A percentile compares a stretch with the other conserved stretches of the same genome.
phyloP scores from a whole-genome alignment of 2,329 filamentous ascomycete genomes.

The Aurifilum marmelostoma region DNA sequence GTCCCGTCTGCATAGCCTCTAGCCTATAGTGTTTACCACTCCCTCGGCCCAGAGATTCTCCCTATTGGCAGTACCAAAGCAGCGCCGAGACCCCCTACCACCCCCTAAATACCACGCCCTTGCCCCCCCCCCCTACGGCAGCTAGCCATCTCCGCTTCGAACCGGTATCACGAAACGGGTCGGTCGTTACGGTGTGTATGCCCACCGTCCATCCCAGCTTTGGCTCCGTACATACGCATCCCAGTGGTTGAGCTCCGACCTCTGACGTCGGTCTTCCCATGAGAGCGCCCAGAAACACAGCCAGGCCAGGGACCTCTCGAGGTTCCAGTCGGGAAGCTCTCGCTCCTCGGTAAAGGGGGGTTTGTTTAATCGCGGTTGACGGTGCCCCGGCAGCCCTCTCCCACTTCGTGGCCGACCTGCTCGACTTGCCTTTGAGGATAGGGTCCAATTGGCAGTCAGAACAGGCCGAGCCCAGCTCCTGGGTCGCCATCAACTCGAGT shows the following conservation, averaged over 20 bases:
- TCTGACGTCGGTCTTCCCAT: neutral
- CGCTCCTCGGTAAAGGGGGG: neutral
- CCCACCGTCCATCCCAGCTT: constrained; percentile 4
- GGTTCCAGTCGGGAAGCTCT: constrained; percentile 5
- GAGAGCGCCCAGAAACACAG: neutral
- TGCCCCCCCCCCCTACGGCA: neutral
- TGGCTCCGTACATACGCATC: neutral
- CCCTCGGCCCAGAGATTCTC: neutral
- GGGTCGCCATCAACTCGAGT: constrained; percentile 23
- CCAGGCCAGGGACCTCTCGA: neutral
- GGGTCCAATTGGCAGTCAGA: constrained; percentile 18
- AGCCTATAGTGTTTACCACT: neutral
- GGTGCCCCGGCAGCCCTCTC: constrained; percentile 4
- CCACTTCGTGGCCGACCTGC: constrained; percentile 9
- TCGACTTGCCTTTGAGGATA: constrained; percentile 21
- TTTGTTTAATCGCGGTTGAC: constrained; percentile 4
- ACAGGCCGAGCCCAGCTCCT: constrained; percentile 19
- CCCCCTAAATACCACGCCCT: neutral
- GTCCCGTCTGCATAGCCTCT: neutral
- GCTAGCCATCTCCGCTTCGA: constrained; percentile 16
- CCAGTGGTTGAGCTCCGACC: neutral
- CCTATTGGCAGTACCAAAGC: neutral
- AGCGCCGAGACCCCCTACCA: neutral
- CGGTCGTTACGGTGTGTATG: constrained; percentile 7
- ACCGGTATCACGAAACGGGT: constrained; percentile 28